Base-by-base conservation (phyloP, 2,329 filamentous ascomycete species). In the Alternaria postmessia region DNA sequence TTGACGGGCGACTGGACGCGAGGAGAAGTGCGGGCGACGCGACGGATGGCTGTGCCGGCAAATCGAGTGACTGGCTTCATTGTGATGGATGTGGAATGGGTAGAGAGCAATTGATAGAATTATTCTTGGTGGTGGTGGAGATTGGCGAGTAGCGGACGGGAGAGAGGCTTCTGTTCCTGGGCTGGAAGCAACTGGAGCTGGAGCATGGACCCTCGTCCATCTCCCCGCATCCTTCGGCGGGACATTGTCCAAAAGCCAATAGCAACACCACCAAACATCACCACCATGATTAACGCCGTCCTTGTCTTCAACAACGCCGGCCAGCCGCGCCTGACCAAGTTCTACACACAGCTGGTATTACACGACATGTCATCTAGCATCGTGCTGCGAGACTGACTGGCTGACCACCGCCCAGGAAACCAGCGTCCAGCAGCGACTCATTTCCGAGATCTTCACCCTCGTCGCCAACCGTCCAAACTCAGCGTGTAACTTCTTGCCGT, bases 271-370 rank as follows among this genome's bases (percentile, higher is more conserved):
- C 38, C 28, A 49, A 53, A 8, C 32, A 43, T 47, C 44, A 47
- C 32, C 64, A 64, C 59, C 69, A 99, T 99, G 95, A 98, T 99
- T 80, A 99, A 97, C 85, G 95, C 96, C 32, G 94, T 99, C 63
- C 86, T 99, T 68, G 94, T 99, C 78, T 99, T 99, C 85, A 99
- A 99, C 77, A 97, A 97, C 83, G 93, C 94, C 72, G 95, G 95
- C 66, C 94, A 99, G 81, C 94, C 95, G 38, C 91, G 95, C 57
- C 86, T 99, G 78, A 98, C 94, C 72, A 98, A 98, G 75, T 99
- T 99, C 85, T 99, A 99, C 79, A 97, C 94, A 2, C 94, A 98
- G 78, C 88, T 99, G 68, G 94, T 96, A 81, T 14, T 26, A n/a
- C 9, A 4, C 22, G 36, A 36, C 34, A 39, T 62, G 81, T 73